Evolutionary conservation across 345 rosid species (phyloP), one percentile per base, ranked within the genome.

Genomic region (Gossypium rotundifolium): DNA sequence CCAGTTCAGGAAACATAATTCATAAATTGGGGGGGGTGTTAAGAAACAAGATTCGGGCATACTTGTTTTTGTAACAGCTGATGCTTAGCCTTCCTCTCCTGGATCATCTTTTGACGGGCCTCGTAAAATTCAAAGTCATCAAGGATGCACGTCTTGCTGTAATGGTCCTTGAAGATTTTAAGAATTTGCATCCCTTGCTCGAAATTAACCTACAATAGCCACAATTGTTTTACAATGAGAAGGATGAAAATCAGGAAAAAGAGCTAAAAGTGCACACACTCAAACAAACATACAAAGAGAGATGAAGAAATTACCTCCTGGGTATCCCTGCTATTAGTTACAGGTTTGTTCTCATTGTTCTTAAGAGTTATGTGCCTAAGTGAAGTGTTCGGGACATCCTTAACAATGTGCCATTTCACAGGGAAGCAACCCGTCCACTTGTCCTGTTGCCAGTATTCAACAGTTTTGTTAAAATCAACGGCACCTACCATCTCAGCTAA

Each of bases 381-480:
- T 1, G 70, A 85, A 79, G 85, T 80, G 81, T 90, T 92, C 17
- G 93, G 91, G 23, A 92, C 79, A 69, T 92, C 93, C 88, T 90
- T 90, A 76, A 90, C 73, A 66, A 92, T 86, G 69, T 88, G 95
- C 93, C 93, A 92, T 76, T 92, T 92, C 69, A 89, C 82, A 72
- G 93, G 87, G 79, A 92, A 90, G 74, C 91, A 90, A 74, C 95
- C 97, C 58, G 79, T 77, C 96, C 97, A 92, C 83, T 90, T 92
- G 76, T 92, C 92, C 73, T 90, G 97, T 66, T 92, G 95, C 95
- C 93, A 92, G 60, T 87, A 88, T 22, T 87, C 95, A 67, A 92
- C 76, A n/a, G 88, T 90, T 73, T 70, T 87, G 77, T 87, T 79
- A 73, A 87, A 92, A 79, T 92, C 95, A 73, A 90, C 91, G 0